Base-by-base conservation (phyloP, 768 basidiomycete species). In the Leccinum fibrillosum region DNA sequence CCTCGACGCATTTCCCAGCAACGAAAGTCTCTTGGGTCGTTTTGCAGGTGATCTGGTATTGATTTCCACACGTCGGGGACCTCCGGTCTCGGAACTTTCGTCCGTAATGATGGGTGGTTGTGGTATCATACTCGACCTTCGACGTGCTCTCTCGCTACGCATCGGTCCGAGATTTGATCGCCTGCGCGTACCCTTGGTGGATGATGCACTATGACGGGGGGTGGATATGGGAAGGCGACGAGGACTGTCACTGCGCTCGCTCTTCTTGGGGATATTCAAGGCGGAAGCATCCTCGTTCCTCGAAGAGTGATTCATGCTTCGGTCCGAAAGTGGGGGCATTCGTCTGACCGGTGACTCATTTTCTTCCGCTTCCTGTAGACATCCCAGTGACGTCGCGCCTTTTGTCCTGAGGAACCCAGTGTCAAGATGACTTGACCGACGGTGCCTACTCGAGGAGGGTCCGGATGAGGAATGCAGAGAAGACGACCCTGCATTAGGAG, bases 81-180 rank as follows among this genome's bases (percentile, higher is more conserved):
- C 75, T 17, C 53, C 53, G 35, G 63, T 69, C 58, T 76, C 65
- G 15, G 55, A 35, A 7, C 67, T 66, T 25, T 81, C 81, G 34
- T 71, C 75, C 25, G 67, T 69, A 45, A 69, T 74, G n/a, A 80
- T 77, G 15, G 83, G 80, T 51, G 84, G 79, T 61, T 84, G 83
- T n/a, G 87, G 87, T 60, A 93, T 89, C 77, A 91, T 73, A 66
- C 92, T 94, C 39, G 91, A 92, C 57, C 91, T 80, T 58, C 92
- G 78, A 58, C 90, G 77, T 13, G 75, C 74, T 70, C 89, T 90
- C 70, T 93, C 92, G 59, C 75, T 79, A 35, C 92, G 84, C 69
- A 86, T 66, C n/a, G 88, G 82, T 5, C 91, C 92, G 56, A 91
- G 82, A 64, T 86, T 87, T 23, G 92, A 93, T 39, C 87, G 81